phyloP scores from a whole-genome alignment of 768 basidiomycete species.

The Gymnopilus junonius region DNA sequence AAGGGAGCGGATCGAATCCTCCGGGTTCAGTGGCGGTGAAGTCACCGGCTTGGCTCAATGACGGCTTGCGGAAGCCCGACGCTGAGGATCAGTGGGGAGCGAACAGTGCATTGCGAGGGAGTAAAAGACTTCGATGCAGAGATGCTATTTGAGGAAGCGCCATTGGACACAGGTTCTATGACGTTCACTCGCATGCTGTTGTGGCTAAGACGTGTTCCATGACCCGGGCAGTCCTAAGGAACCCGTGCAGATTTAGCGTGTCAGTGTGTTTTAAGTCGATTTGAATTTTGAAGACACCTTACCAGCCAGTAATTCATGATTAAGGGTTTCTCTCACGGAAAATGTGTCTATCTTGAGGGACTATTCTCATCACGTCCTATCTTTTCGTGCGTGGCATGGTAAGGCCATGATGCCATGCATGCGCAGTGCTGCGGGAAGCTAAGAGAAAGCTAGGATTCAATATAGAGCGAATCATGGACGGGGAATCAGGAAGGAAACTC shows the following conservation, averaged over 20 bases:
- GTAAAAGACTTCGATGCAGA: background rate
- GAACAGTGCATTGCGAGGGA: background rate
- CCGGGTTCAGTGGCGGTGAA: conserved; percentile 6
- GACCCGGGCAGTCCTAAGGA: background rate
- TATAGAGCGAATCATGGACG: background rate
- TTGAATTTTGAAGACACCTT: conserved; percentile 6
- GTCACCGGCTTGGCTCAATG: background rate
- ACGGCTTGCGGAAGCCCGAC: background rate
- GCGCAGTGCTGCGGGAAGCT: conserved; percentile 8
- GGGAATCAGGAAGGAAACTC: conserved; percentile 1
- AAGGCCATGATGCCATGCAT: conserved; percentile 11
- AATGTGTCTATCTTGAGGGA: conserved; percentile 5
- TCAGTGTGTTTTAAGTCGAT: conserved; percentile 14
- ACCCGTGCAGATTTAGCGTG: conserved; percentile 10
- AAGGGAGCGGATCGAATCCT: conserved; percentile 5
- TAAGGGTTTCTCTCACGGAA: conserved; percentile 2
- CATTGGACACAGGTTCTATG: background rate
- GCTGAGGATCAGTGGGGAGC: background rate
- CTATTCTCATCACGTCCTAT: conserved; percentile 2
- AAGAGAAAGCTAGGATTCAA: conserved; percentile 3
- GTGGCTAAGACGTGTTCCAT: background rate
- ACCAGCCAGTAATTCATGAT: background rate
- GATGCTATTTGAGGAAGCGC: background rate
- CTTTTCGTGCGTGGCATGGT: conserved; percentile 8
- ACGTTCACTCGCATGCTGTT: background rate